A percentile compares a stretch with the other conserved stretches of the same genome.
Conservation (phyloP, 176 grass and related monocot genomes). For the Bothriochloa decipiens region DNA sequence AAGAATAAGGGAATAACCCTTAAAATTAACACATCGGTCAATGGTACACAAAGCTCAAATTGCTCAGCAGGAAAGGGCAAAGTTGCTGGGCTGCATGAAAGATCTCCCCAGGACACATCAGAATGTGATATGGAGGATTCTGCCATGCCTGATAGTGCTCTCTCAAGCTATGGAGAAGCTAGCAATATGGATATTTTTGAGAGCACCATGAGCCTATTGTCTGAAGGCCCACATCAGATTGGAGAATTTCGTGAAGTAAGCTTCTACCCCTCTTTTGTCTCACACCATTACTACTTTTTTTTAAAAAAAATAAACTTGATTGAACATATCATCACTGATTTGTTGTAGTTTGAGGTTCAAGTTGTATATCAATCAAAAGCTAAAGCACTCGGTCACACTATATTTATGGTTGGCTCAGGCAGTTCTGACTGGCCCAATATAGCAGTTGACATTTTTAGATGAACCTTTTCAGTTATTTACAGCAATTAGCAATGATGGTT, state of each 20-base stretch:
- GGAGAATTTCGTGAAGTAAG: conserved; percentile 73
- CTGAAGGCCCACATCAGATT: conserved; percentile 68
- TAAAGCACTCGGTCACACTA: neutral
- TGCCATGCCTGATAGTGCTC: conserved; percentile 72
- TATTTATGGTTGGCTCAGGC: conserved; percentile 5
- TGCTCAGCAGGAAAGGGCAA: conserved; percentile 67
- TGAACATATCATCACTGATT: conserved; percentile 1
- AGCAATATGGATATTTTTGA: conserved; percentile 84
- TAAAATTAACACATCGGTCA: conserved; percentile 45
- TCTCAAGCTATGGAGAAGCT: conserved; percentile 89
- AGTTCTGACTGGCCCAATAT: conserved; percentile 9
- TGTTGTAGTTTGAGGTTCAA: conserved; percentile 34
- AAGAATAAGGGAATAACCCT: conserved; percentile 48
- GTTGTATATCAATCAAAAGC: neutral
- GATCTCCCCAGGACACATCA: conserved; percentile 48
- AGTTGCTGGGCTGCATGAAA: conserved; percentile 35
- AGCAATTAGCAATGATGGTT: neutral
- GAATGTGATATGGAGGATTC: conserved; percentile 77
- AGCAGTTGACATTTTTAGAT: conserved; percentile 30
- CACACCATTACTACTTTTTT: conserved; percentile 10
- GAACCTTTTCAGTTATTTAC: conserved; percentile 1
- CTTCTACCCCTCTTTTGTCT: conserved; percentile 10
- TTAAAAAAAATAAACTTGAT: neutral
- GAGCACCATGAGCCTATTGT: conserved; percentile 70
- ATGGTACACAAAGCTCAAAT: conserved; percentile 63